These are phyloP conservation scores for Fragaria iinumae DNA, from an alignment of 306 rosid genomes.

Conservation along the genomic window DNA sequence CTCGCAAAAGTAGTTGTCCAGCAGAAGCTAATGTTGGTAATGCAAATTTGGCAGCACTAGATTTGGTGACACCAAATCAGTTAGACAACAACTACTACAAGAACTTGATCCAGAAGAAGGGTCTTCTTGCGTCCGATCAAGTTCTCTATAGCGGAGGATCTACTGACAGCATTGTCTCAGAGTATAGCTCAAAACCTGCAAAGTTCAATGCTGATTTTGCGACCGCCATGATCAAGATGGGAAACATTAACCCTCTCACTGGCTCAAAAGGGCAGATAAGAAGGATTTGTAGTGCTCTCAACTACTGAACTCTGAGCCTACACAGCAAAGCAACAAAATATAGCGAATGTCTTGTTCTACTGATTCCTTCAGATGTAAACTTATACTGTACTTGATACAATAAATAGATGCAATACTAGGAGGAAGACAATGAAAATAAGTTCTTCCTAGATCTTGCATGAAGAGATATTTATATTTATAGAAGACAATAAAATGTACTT, in stretches of 20 bases:
- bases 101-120: slow-evolving; percentile 53
- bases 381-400: not conserved
- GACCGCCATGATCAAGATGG: slow-evolving; percentile 30
- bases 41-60: slow-evolving; percentile 43
- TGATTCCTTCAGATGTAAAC: not conserved
- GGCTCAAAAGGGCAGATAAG: slow-evolving; percentile 27
- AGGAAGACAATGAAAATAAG: not conserved
- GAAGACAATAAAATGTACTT: not conserved
- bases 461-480: not conserved
- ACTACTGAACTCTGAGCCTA: slow-evolving; percentile 7
- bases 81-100: slow-evolving; percentile 54
- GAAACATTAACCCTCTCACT: slow-evolving; percentile 23
- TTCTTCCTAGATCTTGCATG: not conserved
- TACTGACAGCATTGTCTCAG: slow-evolving; percentile 25
- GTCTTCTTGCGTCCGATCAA: slow-evolving; percentile 51
- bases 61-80: slow-evolving; percentile 56
- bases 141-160: slow-evolving; percentile 26
- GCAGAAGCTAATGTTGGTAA: slow-evolving; percentile 5
- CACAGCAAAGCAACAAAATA: not conserved
- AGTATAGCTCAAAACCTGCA: slow-evolving; percentile 17
- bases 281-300: slow-evolving; percentile 28
- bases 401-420: not conserved
- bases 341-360: not conserved
- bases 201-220: slow-evolving; percentile 20
- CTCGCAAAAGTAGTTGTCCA: slow-evolving; percentile 44